Percentiles rank a stretch among this genome's conserved stretches.
Conservation (phyloP, 2,329 filamentous ascomycete genomes). For the Phoma sp. region DNA sequence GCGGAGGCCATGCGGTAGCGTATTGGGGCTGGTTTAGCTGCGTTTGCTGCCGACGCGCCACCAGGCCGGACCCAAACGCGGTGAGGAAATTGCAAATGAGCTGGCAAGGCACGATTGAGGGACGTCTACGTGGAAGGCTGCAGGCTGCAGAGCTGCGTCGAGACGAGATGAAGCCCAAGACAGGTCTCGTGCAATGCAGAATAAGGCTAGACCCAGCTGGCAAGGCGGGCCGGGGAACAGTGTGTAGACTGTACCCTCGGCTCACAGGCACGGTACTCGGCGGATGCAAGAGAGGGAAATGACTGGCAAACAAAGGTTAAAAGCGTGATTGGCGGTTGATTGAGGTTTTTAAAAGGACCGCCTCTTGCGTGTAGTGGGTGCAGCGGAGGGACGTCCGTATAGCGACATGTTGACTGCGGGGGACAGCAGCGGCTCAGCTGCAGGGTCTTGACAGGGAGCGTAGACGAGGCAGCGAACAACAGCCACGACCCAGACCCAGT, state of each 20-base stretch:
- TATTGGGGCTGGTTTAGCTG: slow-evolving; percentile 27
- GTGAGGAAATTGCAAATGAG: slow-evolving; percentile 23
- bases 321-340: slow-evolving; percentile 33
- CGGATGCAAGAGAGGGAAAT: slow-evolving; percentile 5
- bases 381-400: slow-evolving; percentile 25
- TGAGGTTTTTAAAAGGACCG: slow-evolving; percentile 4
- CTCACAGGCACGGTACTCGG: not conserved
- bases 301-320: slow-evolving; percentile 1
- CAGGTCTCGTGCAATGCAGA: slow-evolving; percentile 43
- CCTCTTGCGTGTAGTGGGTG: slow-evolving; percentile 10
- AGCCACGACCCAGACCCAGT: not conserved
- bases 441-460: slow-evolving; percentile 28
- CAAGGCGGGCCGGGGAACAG: slow-evolving; percentile 33
- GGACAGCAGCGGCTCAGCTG: slow-evolving; percentile 20
- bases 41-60: slow-evolving; percentile 23
- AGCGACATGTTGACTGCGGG: slow-evolving; percentile 25
- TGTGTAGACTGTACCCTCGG: not conserved
- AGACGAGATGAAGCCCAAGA: slow-evolving; percentile 30
- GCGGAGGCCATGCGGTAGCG: slow-evolving; percentile 28
- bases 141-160: slow-evolving; percentile 24
- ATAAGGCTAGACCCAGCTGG: slow-evolving; percentile 34
- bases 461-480: slow-evolving; percentile 16
- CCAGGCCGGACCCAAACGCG: slow-evolving; percentile 18
- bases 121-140: slow-evolving; percentile 30
- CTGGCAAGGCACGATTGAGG: slow-evolving; percentile 27